phyloP scores from a whole-genome alignment of 139 green algal species.

The Chlorella sp. region DNA sequence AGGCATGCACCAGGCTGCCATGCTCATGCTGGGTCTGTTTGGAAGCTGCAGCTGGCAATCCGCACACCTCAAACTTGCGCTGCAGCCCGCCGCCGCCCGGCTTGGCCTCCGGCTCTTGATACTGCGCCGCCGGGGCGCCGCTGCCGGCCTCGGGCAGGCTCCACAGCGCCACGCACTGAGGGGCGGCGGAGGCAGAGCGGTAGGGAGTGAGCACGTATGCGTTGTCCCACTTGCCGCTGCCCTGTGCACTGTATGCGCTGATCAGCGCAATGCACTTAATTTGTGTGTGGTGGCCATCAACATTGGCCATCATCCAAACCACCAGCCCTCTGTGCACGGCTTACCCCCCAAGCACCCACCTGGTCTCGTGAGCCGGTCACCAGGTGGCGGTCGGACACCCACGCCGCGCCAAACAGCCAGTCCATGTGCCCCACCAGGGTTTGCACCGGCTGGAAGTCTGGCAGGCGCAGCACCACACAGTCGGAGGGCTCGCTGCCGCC shows the following conservation, averaged over 20 bases:
- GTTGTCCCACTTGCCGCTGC: no score
- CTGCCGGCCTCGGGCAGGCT: neutral
- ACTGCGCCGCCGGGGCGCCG: neutral
- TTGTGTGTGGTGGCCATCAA: no score
- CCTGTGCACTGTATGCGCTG: no score
- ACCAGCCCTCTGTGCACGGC: no score
- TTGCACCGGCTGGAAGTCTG: constrained; percentile 24
- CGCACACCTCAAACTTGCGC: constrained; percentile 25
- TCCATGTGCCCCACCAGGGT: constrained; percentile 68
- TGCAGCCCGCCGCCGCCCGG: neutral
- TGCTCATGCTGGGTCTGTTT: no score
- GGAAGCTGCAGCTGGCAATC: no score
- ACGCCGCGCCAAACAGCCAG: constrained; percentile 80
- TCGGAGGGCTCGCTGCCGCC: constrained; percentile 57
- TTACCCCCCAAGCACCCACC: no score
- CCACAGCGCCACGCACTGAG: constrained; percentile 42
- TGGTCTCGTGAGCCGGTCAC: constrained; percentile 59
- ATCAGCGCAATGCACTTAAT: no score
- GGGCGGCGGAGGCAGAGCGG: no score
- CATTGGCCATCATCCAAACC: no score
- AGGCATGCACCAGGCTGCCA: no score
- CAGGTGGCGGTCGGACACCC: constrained; percentile 67
- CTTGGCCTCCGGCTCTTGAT: neutral
- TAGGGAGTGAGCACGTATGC: no score
- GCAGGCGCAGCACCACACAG: constrained; percentile 49